A percentile compares a stretch with the other conserved stretches of the same genome.
Evolutionary conservation across 306 rosid species (phyloP).

Genomic region (Vachellia collinsii): DNA sequence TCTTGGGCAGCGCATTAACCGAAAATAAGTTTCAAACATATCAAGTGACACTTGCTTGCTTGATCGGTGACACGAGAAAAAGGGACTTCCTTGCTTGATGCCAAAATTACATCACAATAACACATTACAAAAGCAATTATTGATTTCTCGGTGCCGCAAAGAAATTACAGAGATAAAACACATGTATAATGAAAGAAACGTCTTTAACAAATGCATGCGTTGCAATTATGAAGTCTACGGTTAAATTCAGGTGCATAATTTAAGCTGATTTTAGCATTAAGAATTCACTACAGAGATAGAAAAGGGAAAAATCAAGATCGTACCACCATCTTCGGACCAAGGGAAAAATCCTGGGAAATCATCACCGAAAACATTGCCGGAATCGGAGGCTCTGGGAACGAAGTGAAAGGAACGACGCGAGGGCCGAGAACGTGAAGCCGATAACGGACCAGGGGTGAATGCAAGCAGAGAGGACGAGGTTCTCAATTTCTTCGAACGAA

Average conservation of each 20-base stretch:
- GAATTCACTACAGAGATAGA: background rate
- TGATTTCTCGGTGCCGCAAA: background rate
- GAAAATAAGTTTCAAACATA: background rate
- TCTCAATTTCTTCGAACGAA: slow-evolving; percentile 34
- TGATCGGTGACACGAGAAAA: background rate
- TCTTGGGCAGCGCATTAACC: background rate
- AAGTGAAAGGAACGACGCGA: slow-evolving; percentile 62
- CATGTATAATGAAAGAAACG: background rate
- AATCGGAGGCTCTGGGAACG: slow-evolving; percentile 52
- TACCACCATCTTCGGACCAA: slow-evolving; percentile 72
- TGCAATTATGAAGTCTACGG: background rate
- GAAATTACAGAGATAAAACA: background rate
- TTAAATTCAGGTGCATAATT: background rate
- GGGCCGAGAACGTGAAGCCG: slow-evolving; percentile 37
- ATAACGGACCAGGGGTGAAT: slow-evolving; percentile 37
- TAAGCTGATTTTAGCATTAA: background rate
- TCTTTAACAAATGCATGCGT: background rate
- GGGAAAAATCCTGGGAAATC: slow-evolving; percentile 68
- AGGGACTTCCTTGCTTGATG: background rate
- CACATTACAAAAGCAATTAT: background rate
- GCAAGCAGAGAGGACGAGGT: slow-evolving; percentile 31
- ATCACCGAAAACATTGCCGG: slow-evolving; percentile 48
- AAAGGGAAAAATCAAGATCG: background rate
- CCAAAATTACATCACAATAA: background rate
- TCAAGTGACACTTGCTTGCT: background rate